phyloP scores from a whole-genome alignment of 1,284 basidiomycete genomes.

The Peniophora sp. region DNA sequence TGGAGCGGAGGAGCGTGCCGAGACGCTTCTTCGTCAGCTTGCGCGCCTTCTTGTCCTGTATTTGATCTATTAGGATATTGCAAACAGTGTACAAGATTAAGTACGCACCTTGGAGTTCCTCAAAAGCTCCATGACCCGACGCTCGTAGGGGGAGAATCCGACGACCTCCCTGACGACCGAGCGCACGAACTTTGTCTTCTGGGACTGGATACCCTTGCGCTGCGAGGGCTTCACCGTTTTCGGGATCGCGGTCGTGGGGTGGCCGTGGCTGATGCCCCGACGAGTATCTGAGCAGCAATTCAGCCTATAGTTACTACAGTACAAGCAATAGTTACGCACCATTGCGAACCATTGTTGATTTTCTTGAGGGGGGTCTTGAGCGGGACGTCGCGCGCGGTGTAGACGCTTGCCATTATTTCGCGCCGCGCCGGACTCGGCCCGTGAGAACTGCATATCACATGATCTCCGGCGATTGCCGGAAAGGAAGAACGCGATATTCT shows the following conservation, averaged over 20 bases:
- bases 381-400: slow-evolving; percentile 7
- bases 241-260: slow-evolving; percentile 84
- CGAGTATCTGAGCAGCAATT: slow-evolving; percentile 63
- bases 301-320: neutral
- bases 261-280: slow-evolving; percentile 88
- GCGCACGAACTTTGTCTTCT: slow-evolving; percentile 87
- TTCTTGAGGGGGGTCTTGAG: slow-evolving; percentile 55
- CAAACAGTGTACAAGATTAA: neutral
- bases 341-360: slow-evolving; percentile 47
- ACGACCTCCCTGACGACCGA: slow-evolving; percentile 91
- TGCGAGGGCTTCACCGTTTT: slow-evolving; percentile 79
- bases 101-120: slow-evolving; percentile 91
- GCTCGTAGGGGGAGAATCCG: slow-evolving; percentile 98
- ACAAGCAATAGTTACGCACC: slow-evolving; percentile 33
- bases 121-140: slow-evolving; percentile 97
- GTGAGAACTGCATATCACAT: too few relatives aligned
- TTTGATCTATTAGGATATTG: neutral
- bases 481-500: too few relatives aligned
- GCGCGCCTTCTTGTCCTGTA: slow-evolving; percentile 93
- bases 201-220: slow-evolving; percentile 85
- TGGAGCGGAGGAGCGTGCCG: slow-evolving; percentile 92
- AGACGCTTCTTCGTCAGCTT: slow-evolving; percentile 99
- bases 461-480: too few relatives aligned
- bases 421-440: too few relatives aligned
- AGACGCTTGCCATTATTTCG: too few relatives aligned